Percentiles rank a stretch among this genome's conserved stretches.
Conservation (phyloP, 345 rosid species). For the Euphorbia lathyris region DNA sequence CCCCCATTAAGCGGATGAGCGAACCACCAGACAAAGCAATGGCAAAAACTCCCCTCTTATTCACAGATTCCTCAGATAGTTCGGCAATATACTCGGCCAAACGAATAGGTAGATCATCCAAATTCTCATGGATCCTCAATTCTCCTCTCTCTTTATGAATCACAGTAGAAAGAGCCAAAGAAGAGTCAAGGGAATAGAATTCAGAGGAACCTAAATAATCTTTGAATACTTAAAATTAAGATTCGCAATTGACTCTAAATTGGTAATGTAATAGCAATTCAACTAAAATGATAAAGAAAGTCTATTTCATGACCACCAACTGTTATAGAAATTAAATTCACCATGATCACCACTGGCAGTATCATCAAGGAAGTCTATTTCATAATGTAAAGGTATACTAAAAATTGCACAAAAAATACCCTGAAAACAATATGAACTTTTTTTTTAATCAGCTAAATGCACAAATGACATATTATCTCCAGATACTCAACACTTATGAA, state of each 20-base stretch:
- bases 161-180: constrained; percentile 69
- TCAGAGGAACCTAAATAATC: not conserved
- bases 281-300: constrained; percentile 13
- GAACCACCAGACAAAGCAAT: constrained; percentile 89
- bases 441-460: too few relatives aligned
- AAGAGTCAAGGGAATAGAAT: not conserved
- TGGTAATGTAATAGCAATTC: too few relatives aligned
- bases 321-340: too few relatives aligned
- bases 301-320: too few relatives aligned
- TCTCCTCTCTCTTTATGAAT: constrained; percentile 57
- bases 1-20: constrained; percentile 74
- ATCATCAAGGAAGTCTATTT: too few relatives aligned
- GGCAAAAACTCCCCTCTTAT: constrained; percentile 77
- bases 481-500: too few relatives aligned
- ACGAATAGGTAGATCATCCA: constrained; percentile 65
- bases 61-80: constrained; percentile 74
- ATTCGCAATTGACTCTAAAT: constrained; percentile 13
- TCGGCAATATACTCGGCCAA: constrained; percentile 86
- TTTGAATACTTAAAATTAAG: constrained; percentile 5
- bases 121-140: constrained; percentile 68
- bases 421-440: too few relatives aligned
- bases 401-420: too few relatives aligned
- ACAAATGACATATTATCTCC: too few relatives aligned
- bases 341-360: too few relatives aligned
- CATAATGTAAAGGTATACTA: too few relatives aligned